These are phyloP conservation scores for Aspergillus floridensis DNA, from an alignment of 2,329 filamentous ascomycete species.

Conservation along the genomic window DNA sequence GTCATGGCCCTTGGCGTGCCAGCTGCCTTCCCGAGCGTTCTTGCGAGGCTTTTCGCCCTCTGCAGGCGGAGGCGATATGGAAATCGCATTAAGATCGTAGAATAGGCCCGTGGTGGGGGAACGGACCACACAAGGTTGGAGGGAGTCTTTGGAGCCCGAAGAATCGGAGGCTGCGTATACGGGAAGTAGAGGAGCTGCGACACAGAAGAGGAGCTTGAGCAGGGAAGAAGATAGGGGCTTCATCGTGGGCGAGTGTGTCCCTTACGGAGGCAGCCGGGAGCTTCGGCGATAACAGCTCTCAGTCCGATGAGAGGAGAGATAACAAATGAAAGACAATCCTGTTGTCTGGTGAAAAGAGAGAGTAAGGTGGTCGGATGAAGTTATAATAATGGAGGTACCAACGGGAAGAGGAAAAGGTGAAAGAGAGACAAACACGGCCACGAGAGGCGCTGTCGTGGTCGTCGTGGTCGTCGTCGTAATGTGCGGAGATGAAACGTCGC, in stretches of 20 bases:
- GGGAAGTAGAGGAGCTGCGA: conserved; percentile 32
- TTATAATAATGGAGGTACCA: background rate
- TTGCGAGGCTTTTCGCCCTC: conserved; percentile 41
- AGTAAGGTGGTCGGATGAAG: background rate
- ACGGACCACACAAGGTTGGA: conserved; percentile 60
- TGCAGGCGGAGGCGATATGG: conserved; percentile 47
- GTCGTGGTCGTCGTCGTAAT: conserved; percentile 4
- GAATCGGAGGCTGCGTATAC: conserved; percentile 38
- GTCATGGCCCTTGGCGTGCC: conserved; percentile 50
- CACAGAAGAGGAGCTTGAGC: conserved; percentile 32
- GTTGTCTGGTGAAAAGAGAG: background rate
- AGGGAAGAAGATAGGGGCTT: conserved; percentile 31
- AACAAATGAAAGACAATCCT: background rate
- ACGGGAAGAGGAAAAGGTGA: background rate
- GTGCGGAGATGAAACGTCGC: conserved; percentile 15
- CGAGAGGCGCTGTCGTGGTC: conserved; percentile 1
- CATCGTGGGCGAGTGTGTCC: conserved; percentile 29
- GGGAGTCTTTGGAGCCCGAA: conserved; percentile 41
- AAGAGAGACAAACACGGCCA: conserved; percentile 1
- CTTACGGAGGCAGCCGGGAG: conserved; percentile 5
- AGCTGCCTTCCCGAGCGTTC: conserved; percentile 44
- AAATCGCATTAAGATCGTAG: conserved; percentile 62
- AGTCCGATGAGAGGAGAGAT: background rate
- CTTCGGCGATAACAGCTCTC: conserved; percentile 6
- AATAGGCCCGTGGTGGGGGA: conserved; percentile 61